Evolutionary conservation across 108 stramenopile genomes (phyloP).

Genomic region (Mediolabrus comicus): DNA sequence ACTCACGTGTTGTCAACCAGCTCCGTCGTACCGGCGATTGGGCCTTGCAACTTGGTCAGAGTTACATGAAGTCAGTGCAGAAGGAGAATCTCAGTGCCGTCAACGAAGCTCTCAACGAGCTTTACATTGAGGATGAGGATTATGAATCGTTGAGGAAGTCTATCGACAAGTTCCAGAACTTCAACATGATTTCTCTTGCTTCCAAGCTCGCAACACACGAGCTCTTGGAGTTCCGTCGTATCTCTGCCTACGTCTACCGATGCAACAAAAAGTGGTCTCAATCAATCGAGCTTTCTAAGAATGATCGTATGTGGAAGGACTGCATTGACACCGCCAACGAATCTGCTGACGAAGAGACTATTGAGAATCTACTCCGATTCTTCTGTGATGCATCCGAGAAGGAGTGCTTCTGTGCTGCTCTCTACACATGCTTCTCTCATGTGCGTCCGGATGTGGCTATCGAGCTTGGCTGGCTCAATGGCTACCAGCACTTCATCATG

Average conservation of each 20-base stretch:
- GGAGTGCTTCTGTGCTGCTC: constrained; percentile 95
- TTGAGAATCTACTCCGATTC: constrained; percentile 96
- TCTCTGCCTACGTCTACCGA: constrained; percentile 98
- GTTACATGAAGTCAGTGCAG: constrained; percentile 97
- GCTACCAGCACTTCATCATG: constrained; percentile 97
- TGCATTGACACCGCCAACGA: constrained; percentile 98
- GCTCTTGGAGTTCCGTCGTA: constrained; percentile 98
- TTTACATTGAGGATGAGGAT: constrained; percentile 98
- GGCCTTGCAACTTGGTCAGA: constrained; percentile 87
- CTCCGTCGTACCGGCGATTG: constrained; percentile 93
- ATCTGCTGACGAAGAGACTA: constrained; percentile 88
- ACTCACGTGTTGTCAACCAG: constrained; percentile 97
- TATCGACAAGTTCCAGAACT: constrained; percentile 98
- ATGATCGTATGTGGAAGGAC: constrained; percentile 99
- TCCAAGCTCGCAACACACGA: constrained; percentile 96
- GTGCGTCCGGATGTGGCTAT: constrained; percentile 96
- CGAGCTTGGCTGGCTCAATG: constrained; percentile 99
- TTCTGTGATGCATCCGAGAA: constrained; percentile 98
- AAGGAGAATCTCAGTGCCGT: constrained; percentile 96
- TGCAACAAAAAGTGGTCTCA: constrained; percentile 97
- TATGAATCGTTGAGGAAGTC: constrained; percentile 93
- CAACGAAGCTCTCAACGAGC: constrained; percentile 98
- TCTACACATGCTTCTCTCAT: constrained; percentile 98
- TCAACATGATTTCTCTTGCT: constrained; percentile 98
- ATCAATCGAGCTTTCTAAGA: constrained; percentile 95